phyloP scores from a whole-genome alignment of 495 filamentous ascomycete species.

The Rhypophila decipiens region DNA sequence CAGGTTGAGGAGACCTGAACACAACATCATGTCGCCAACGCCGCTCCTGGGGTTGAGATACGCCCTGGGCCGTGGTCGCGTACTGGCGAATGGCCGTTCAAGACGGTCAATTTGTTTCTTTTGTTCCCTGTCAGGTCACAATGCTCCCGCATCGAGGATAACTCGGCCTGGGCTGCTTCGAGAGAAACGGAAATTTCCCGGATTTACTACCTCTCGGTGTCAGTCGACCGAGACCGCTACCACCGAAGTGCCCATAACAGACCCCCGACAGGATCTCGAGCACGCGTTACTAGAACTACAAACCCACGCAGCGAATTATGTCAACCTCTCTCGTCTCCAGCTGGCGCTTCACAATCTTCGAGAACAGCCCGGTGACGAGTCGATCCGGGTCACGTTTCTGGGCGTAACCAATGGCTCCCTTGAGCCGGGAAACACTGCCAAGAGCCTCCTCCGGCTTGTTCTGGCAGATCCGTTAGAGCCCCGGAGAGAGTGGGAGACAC shows the following conservation, averaged over 20 bases:
- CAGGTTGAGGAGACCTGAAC: too few species aligned
- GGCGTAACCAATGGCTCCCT: slow-evolving; percentile 28
- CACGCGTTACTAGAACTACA: slow-evolving; percentile 56
- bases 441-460: slow-evolving; percentile 60
- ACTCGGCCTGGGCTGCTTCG: too few species aligned
- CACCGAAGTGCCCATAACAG: not conserved
- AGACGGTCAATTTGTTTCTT: slow-evolving; percentile 32
- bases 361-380: slow-evolving; percentile 49
- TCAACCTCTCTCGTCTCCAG: slow-evolving; percentile 71
- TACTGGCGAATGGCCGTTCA: not conserved
- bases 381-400: slow-evolving; percentile 66
- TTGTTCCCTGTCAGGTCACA: slow-evolving; percentile 28
- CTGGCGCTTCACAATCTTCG: slow-evolving; percentile 74
- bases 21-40: slow-evolving; percentile 33
- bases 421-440: slow-evolving; percentile 30
- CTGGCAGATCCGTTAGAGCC: slow-evolving; percentile 70
- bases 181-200: too few species aligned
- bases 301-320: slow-evolving; percentile 53
- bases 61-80: slow-evolving; percentile 13
- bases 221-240: slow-evolving; percentile 15
- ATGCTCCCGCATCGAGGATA: not conserved
- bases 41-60: slow-evolving; percentile 21
- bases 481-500: slow-evolving; percentile 63
- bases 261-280: slow-evolving; percentile 49
- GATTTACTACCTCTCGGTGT: too few species aligned